phyloP scores from a whole-genome alignment of 208 protist species.

The Crithidia bombi region DNA sequence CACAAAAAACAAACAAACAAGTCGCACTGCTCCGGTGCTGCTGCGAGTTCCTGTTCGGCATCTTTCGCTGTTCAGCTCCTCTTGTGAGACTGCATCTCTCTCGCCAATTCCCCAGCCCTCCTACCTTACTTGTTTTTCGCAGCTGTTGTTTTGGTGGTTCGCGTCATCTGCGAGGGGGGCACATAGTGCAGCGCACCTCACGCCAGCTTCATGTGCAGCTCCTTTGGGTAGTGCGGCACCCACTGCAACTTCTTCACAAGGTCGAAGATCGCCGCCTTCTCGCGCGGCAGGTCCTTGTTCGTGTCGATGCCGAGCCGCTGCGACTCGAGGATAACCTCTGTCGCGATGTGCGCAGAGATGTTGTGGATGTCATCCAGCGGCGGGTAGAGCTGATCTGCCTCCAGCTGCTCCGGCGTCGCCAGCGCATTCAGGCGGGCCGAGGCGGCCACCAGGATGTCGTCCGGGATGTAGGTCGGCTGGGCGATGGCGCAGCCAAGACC shows the following conservation, averaged over 20 bases:
- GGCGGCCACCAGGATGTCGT: conserved; percentile 89
- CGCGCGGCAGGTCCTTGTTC: conserved; percentile 52
- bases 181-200: conserved; percentile 2
- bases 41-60: too few relatives aligned
- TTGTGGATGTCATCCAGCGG: conserved; percentile 74
- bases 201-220: conserved; percentile 28
- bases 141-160: not conserved
- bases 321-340: conserved; percentile 67
- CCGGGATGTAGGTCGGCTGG: conserved; percentile 80
- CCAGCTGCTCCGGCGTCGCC: conserved; percentile 54
- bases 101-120: too few relatives aligned
- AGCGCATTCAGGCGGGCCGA: conserved; percentile 73
- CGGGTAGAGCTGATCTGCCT: conserved; percentile 66
- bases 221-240: conserved; percentile 70
- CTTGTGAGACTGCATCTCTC: too few relatives aligned
- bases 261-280: conserved; percentile 49
- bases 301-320: conserved; percentile 65
- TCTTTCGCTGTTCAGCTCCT: too few relatives aligned
- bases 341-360: conserved; percentile 79
- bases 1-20: too few relatives aligned
- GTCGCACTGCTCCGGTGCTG: too few relatives aligned
- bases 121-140: not conserved
- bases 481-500: conserved; percentile 89
- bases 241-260: conserved; percentile 58
- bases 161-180: not conserved